Evolutionary conservation across 1,139 yeast genomes (phyloP).

Genomic region (Fermentozyma sake): DNA sequence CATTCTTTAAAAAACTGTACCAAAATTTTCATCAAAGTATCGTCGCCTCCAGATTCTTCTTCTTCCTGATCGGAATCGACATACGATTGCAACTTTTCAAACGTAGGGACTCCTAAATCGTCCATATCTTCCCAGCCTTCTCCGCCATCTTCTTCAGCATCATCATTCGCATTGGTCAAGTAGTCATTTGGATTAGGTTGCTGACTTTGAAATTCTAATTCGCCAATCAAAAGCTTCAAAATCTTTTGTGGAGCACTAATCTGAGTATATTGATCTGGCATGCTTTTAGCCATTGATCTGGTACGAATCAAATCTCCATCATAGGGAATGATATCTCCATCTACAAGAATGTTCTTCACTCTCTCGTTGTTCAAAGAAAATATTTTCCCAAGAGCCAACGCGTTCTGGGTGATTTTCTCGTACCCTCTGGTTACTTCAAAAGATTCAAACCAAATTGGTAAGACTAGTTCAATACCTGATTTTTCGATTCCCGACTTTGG

Average conservation of each 20-base stretch:
- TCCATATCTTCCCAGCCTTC: slow-evolving; percentile 84
- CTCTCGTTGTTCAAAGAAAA: slow-evolving; percentile 55
- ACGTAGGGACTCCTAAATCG: slow-evolving; percentile 56
- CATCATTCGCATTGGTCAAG: slow-evolving; percentile 26
- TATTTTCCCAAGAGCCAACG: slow-evolving; percentile 64
- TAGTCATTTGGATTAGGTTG: slow-evolving; percentile 40
- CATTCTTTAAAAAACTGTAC: slow-evolving; percentile 62
- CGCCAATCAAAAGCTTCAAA: slow-evolving; percentile 63
- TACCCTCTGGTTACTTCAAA: slow-evolving; percentile 81
- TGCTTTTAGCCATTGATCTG: slow-evolving; percentile 73
- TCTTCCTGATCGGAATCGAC: slow-evolving; percentile 43
- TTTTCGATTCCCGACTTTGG: slow-evolving; percentile 15
- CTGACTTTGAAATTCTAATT: slow-evolving; percentile 58
- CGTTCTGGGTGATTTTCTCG: slow-evolving; percentile 65
- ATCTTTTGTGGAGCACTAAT: slow-evolving; percentile 72
- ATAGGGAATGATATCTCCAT: slow-evolving; percentile 73
- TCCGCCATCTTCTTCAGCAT: slow-evolving; percentile 45
- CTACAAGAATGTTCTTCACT: slow-evolving; percentile 51
- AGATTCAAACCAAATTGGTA: slow-evolving; percentile 78
- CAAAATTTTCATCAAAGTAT: slow-evolving; percentile 44
- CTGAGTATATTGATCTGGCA: slow-evolving; percentile 60
- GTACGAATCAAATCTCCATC: slow-evolving; percentile 66
- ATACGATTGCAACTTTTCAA: slow-evolving; percentile 52
- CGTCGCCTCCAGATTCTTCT: slow-evolving; percentile 31
- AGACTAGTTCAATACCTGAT: slow-evolving; percentile 43